phyloP scores from a whole-genome alignment of 345 rosid species.

The Euphorbia peplus region DNA sequence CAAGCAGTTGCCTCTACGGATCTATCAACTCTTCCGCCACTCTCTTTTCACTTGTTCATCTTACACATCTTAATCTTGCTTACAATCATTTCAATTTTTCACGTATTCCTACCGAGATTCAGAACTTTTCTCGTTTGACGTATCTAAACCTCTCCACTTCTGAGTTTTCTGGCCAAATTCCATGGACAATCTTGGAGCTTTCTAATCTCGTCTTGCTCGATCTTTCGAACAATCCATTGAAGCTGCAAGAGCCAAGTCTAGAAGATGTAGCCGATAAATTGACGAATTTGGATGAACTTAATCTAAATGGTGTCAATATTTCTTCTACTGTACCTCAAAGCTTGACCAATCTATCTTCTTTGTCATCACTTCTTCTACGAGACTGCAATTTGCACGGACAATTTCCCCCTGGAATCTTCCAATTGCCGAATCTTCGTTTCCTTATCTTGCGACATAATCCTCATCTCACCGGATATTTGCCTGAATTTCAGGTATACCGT shows the following conservation, averaged over 20 bases:
- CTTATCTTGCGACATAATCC: not conserved
- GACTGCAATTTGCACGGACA: not conserved
- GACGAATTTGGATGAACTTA: not conserved
- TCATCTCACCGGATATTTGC: not conserved
- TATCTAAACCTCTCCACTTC: slow-evolving; percentile 12
- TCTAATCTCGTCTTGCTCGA: not conserved
- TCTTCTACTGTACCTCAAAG: not conserved
- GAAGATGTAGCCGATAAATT: not conserved
- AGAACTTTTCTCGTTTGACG: slow-evolving; percentile 2
- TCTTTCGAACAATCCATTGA: not conserved
- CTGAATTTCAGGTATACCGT: not conserved
- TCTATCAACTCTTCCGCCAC: slow-evolving; percentile 19
- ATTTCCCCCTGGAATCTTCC: not conserved
- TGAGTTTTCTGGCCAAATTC: slow-evolving; percentile 13
- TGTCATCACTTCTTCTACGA: not conserved
- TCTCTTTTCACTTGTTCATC: slow-evolving; percentile 20
- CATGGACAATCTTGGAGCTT: not conserved
- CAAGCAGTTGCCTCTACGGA: slow-evolving; percentile 16
- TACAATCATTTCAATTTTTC: slow-evolving; percentile 7
- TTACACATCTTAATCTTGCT: slow-evolving; percentile 16
- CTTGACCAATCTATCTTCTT: not conserved
- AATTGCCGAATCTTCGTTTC: not conserved
- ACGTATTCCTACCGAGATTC: slow-evolving; percentile 10
- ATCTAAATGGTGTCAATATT: not conserved
- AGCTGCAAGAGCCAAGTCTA: not conserved